Percentiles rank a stretch among this genome's conserved stretches.
Evolutionary conservation across 371 early-diverging fungal genomes (phyloP).

Genomic region (Chytridiales sp.): DNA sequence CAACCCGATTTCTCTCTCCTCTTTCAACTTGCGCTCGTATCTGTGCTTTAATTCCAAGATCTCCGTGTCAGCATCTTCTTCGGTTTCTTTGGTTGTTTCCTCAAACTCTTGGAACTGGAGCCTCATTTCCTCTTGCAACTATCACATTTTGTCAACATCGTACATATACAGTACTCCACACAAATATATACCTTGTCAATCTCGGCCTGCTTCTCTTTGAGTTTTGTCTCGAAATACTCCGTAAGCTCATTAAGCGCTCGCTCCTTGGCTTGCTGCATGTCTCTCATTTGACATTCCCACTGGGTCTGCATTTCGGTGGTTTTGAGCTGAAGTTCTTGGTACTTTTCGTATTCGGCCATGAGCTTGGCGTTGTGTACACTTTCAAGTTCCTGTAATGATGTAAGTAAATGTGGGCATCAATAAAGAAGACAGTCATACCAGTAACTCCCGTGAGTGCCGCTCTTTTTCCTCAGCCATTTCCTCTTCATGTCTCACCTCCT

Average conservation of each 20-base stretch:
- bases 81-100: constrained; percentile 53
- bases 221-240: constrained; percentile 44
- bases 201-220: constrained; percentile 50
- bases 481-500: constrained; percentile 47
- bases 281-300: constrained; percentile 54
- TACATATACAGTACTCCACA: constrained; percentile 3
- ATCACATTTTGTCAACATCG: not conserved
- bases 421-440: constrained; percentile 15
- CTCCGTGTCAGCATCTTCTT: constrained; percentile 59
- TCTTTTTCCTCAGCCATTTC: constrained; percentile 52
- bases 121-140: constrained; percentile 54
- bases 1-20: constrained; percentile 52
- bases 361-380: constrained; percentile 46
- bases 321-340: constrained; percentile 47
- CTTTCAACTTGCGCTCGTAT: constrained; percentile 54
- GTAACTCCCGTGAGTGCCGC: constrained; percentile 44
- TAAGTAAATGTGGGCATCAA: not conserved
- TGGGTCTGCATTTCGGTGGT: constrained; percentile 45
- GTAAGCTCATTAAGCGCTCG: constrained; percentile 46
- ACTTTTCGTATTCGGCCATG: constrained; percentile 60
- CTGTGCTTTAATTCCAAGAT: constrained; percentile 45
- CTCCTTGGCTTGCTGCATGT: constrained; percentile 46
- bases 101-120: constrained; percentile 48
- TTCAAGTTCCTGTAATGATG: constrained; percentile 44
- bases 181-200: constrained; percentile 45